Conservation (phyloP, 495 filamentous ascomycete genomes). For the Schizothecium vesticola region DNA sequence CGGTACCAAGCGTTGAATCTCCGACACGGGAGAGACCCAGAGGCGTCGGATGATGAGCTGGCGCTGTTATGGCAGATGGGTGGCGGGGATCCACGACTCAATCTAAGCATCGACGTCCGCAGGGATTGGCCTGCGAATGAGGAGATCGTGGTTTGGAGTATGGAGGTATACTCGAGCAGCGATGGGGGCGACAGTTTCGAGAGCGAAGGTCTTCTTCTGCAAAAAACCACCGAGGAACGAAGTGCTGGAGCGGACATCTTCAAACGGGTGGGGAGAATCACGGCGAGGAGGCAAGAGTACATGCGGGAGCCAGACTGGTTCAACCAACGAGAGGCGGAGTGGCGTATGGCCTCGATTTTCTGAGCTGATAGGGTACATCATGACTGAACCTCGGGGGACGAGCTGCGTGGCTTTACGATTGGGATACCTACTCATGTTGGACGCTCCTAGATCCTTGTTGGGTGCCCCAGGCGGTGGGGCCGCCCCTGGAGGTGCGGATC, state of each 20-base stretch:
- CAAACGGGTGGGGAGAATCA: background rate
- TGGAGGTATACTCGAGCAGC: background rate
- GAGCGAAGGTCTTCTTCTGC: background rate
- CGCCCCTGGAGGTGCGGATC: no score
- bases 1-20: background rate
- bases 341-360: background rate
- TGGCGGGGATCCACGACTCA: background rate
- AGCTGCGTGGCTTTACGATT: no score
- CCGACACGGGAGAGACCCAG: background rate
- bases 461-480: no score
- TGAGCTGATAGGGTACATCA: background rate
- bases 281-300: background rate
- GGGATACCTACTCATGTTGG: no score
- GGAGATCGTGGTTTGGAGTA: slow-evolving; percentile 1
- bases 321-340: background rate
- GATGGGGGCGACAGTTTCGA: background rate
- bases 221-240: background rate
- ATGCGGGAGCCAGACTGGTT: slow-evolving; percentile 2
- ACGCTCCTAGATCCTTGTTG: no score
- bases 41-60: background rate
- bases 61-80: background rate
- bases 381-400: no score
- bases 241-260: background rate
- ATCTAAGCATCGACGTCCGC: background rate
- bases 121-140: background rate